Percentiles rank a stretch among this genome's conserved stretches.
Conservation (phyloP, 1,284 basidiomycete species). For the Inonotus hispidus region DNA sequence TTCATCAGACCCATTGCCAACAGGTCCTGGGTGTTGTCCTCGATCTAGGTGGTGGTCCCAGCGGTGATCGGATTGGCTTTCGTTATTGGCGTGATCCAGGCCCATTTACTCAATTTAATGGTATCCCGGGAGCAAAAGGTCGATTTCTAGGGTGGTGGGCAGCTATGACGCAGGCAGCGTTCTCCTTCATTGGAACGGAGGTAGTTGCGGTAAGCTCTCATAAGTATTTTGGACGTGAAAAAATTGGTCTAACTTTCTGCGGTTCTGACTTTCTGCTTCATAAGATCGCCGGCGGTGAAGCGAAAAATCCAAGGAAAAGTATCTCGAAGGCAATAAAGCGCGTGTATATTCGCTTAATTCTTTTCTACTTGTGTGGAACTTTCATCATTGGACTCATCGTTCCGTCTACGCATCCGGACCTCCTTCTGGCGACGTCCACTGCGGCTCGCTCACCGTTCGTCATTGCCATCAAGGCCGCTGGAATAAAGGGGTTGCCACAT, state of each 20-base stretch:
- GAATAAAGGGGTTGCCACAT: conserved; percentile 69
- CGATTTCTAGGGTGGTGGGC: conserved; percentile 65
- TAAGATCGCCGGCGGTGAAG: conserved; percentile 76
- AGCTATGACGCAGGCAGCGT: conserved; percentile 71
- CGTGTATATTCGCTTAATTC: conserved; percentile 66
- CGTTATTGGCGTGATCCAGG: conserved; percentile 72
- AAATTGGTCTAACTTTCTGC: not conserved
- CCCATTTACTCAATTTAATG: conserved; percentile 56
- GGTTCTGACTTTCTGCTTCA: conserved; percentile 12
- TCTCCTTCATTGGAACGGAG: conserved; percentile 81
- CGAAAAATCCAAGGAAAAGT: conserved; percentile 63
- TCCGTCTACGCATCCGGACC: conserved; percentile 54
- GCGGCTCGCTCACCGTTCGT: conserved; percentile 80
- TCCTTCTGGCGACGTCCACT: conserved; percentile 50
- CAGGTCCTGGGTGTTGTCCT: conserved; percentile 55
- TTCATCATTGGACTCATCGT: conserved; percentile 74
- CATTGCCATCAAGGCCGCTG: conserved; percentile 69
- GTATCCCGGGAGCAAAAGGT: conserved; percentile 54
- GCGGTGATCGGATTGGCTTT: conserved; percentile 49
- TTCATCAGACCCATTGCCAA: conserved; percentile 5
- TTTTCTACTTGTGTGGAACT: conserved; percentile 68
- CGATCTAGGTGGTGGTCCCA: conserved; percentile 64
- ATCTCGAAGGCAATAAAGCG: conserved; percentile 62
- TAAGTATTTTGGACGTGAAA: not conserved
- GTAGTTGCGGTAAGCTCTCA: conserved; percentile 72